Conservation (phyloP, 345 rosid species). For the Schrenkiella parvula region DNA sequence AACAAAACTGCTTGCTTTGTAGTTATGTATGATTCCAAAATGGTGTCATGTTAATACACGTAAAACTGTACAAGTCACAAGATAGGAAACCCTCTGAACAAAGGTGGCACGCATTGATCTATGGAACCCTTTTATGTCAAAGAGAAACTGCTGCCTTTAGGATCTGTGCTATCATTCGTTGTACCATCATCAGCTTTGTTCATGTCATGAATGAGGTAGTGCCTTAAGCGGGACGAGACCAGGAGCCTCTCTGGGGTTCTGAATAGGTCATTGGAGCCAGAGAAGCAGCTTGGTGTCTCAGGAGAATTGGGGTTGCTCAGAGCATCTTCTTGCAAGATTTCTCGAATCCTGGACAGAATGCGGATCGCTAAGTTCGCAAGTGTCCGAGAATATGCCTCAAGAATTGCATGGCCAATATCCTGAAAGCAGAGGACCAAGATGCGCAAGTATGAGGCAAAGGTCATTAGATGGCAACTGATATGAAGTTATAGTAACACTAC, state of each 20-base stretch:
- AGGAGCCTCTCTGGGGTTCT: not conserved
- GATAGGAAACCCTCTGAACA: not conserved
- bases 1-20: not conserved
- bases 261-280: slow-evolving; percentile 17
- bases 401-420: slow-evolving; percentile 74
- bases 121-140: not conserved
- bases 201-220: not conserved
- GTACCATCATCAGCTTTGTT: not conserved
- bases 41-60: not conserved
- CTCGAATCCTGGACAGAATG: slow-evolving; percentile 56
- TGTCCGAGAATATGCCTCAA: slow-evolving; percentile 77
- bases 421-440: slow-evolving; percentile 1
- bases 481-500: not conserved
- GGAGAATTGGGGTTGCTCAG: slow-evolving; percentile 53
- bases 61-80: not conserved
- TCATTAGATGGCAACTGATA: not conserved
- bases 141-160: not conserved
- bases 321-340: slow-evolving; percentile 65
- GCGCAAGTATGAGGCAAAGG: not conserved
- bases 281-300: slow-evolving; percentile 31
- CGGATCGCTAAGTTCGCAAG: slow-evolving; percentile 64
- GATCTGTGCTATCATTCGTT: not conserved
- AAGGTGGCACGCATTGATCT: not conserved
- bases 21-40: not conserved
- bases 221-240: slow-evolving; percentile 2